A percentile compares a stretch with the other conserved stretches of the same genome.
Evolutionary conservation across 1,284 basidiomycete species (phyloP).

Genomic region (Cutaneotrichosporon curvatum): DNA sequence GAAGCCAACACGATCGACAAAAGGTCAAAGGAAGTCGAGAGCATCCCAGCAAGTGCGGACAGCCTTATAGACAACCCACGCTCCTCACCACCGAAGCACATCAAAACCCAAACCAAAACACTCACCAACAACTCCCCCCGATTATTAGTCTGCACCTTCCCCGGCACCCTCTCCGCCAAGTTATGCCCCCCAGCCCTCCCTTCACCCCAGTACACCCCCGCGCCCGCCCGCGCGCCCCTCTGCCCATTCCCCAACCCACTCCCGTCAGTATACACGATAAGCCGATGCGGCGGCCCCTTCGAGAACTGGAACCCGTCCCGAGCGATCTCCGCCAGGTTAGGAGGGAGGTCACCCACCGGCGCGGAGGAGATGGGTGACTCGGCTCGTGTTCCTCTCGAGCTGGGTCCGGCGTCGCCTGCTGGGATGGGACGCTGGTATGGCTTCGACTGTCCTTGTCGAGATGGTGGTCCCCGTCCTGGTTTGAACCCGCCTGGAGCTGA

Average conservation of each 20-base stretch:
- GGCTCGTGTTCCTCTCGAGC: background rate
- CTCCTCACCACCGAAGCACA: no score
- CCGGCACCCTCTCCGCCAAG: slow-evolving; percentile 41
- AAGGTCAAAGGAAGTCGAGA: no score
- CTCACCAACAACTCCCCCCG: slow-evolving; percentile 45
- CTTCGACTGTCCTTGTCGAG: background rate
- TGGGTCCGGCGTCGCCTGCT: background rate
- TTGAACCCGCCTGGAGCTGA: background rate
- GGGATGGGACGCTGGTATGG: background rate
- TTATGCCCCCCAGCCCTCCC: slow-evolving; percentile 35
- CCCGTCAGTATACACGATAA: slow-evolving; percentile 46
- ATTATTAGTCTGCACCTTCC: slow-evolving; percentile 45
- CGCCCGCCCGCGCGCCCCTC: slow-evolving; percentile 33
- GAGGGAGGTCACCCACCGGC: slow-evolving; percentile 10
- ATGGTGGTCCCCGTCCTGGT: background rate
- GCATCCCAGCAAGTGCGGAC: no score
- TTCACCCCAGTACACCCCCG: slow-evolving; percentile 44
- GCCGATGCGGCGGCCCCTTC: slow-evolving; percentile 15
- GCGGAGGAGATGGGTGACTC: slow-evolving; percentile 3
- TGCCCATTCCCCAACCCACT: slow-evolving; percentile 40
- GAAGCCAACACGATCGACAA: no score
- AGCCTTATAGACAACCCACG: no score
- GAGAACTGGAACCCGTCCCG: slow-evolving; percentile 30
- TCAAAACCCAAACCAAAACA: no score
- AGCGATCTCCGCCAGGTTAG: slow-evolving; percentile 14